A percentile compares a stretch with the other conserved stretches of the same genome.
These are phyloP conservation scores for Dalechampia spathulata DNA, from an alignment of 441 rosid species.

Conservation along the genomic window DNA sequence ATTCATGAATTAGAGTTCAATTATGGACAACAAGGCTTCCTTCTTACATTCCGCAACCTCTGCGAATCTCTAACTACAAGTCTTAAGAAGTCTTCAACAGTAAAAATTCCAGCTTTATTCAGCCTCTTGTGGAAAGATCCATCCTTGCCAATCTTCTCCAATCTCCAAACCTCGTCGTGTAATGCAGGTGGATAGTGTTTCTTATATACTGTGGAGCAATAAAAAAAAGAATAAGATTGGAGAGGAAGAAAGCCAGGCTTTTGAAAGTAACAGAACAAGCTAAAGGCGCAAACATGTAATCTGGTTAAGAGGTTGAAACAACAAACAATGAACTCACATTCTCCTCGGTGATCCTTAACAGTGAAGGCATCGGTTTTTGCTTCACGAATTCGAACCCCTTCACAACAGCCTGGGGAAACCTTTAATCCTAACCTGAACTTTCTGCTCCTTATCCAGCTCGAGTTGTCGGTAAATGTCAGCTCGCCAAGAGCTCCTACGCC, in stretches of 20 bases:
- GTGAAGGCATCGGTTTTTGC: slow-evolving; percentile 90
- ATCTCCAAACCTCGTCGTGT: slow-evolving; percentile 83
- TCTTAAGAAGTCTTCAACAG: slow-evolving; percentile 70
- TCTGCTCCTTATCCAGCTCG: slow-evolving; percentile 90
- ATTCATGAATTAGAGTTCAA: slow-evolving; percentile 7
- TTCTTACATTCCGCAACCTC: slow-evolving; percentile 66
- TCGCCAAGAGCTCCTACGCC: slow-evolving; percentile 89
- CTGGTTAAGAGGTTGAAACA: background rate
- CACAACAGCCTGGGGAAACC: slow-evolving; percentile 63
- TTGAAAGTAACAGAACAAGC: too few relatives aligned
- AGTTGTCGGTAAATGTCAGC: slow-evolving; percentile 76
- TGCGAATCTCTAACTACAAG: slow-evolving; percentile 69
- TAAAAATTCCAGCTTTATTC: slow-evolving; percentile 45
- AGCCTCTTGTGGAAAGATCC: slow-evolving; percentile 93
- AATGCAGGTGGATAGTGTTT: slow-evolving; percentile 89
- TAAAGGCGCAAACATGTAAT: background rate
- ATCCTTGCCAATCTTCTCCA: slow-evolving; percentile 92
- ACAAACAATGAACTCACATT: slow-evolving; percentile 42
- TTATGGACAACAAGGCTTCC: slow-evolving; percentile 14
- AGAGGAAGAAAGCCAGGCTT: too few relatives aligned
- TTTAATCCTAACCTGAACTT: slow-evolving; percentile 79
- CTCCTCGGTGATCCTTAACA: slow-evolving; percentile 92
- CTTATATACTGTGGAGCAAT: slow-evolving; percentile 55
- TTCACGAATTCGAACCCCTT: slow-evolving; percentile 65
- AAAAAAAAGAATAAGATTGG: background rate